Evolutionary conservation across 2,329 filamentous ascomycete genomes (phyloP), one percentile per base, ranked within the genome.

Genomic region (Sclerotinia subarctica): DNA sequence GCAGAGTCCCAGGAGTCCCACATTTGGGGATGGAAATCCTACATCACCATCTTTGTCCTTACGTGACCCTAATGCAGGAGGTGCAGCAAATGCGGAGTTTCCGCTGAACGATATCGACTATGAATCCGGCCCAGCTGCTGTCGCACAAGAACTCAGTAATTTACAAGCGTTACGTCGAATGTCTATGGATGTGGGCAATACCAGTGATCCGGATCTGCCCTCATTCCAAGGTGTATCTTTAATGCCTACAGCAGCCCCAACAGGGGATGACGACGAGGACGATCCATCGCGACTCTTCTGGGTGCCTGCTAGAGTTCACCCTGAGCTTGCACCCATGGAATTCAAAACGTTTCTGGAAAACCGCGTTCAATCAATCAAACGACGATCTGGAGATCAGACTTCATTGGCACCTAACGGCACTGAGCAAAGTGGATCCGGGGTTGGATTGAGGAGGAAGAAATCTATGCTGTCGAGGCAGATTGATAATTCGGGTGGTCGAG

Each of bases 341-440:
- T 99, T 98, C 83, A 97, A 96, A 79, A 94, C 90, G 1, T 99
- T 98, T 73, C 85, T 99, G 2, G 94, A 99, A 76, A 96, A 94
- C 71, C 89, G 94, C 76, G 92, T 97, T 17, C 91, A 97, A 73
- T 90, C 92, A 47, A 96, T 98, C 74, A 90, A 93, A 78, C 85
- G 94, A 72, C 87, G 92, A 74, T 96, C 94, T 0, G 90, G 90
- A 32, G 93, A 89, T 89, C 84, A 71, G 83, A 83, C 49, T 80
- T 93, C 58, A 86, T 88, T 42, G 80, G 85, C 7, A 85, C 90
- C 71, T 80, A 85, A 74, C 72, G 72, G 83, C 73, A 70, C 86
- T 75, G 81, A 87, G 70, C 78, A 84, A 79, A 79, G 86, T 80
- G 77, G 81, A 17, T 87, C 84, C 6, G 77, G 75, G 17, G 86